These are phyloP conservation scores for Euphorbia lathyris DNA, from an alignment of 345 rosid genomes.

Conservation along the genomic window DNA sequence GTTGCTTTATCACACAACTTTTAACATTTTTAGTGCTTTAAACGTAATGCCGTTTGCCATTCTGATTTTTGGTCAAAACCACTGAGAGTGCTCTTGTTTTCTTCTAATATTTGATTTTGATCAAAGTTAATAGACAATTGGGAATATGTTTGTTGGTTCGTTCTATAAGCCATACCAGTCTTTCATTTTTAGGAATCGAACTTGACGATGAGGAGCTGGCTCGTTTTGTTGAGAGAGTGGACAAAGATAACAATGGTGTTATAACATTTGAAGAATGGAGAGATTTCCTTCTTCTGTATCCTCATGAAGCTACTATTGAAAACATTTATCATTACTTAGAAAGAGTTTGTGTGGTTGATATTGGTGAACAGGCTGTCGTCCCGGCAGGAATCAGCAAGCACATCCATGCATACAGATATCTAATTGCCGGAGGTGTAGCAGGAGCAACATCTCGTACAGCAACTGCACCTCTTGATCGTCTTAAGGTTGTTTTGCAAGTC, in stretches of 20 bases:
- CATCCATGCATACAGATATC: constrained; percentile 64
- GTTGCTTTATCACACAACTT: too few relatives aligned
- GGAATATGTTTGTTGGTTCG: constrained; percentile 11
- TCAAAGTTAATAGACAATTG: neutral
- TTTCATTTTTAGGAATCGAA: constrained; percentile 38
- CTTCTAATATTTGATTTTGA: constrained; percentile 3
- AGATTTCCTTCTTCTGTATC: constrained; percentile 79
- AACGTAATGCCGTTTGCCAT: too few relatives aligned
- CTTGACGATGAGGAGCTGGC: constrained; percentile 85
- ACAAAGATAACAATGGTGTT: constrained; percentile 83
- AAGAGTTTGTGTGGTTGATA: constrained; percentile 79
- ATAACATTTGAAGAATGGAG: constrained; percentile 94
- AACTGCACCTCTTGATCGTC: constrained; percentile 86
- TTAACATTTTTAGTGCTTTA: too few relatives aligned
- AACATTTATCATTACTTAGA: constrained; percentile 82
- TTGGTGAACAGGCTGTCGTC: constrained; percentile 84
- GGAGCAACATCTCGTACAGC: constrained; percentile 89
- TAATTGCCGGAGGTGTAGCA: constrained; percentile 86
- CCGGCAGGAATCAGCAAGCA: constrained; percentile 83
- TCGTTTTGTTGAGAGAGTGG: constrained; percentile 82
- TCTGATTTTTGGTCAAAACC: neutral
- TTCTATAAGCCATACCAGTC: constrained; percentile 32
- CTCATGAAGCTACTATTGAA: constrained; percentile 88
- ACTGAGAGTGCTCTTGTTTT: neutral
- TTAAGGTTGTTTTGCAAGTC: constrained; percentile 83